phyloP scores from a whole-genome alignment of 768 basidiomycete species.

The Gloeophyllum trabeum region DNA sequence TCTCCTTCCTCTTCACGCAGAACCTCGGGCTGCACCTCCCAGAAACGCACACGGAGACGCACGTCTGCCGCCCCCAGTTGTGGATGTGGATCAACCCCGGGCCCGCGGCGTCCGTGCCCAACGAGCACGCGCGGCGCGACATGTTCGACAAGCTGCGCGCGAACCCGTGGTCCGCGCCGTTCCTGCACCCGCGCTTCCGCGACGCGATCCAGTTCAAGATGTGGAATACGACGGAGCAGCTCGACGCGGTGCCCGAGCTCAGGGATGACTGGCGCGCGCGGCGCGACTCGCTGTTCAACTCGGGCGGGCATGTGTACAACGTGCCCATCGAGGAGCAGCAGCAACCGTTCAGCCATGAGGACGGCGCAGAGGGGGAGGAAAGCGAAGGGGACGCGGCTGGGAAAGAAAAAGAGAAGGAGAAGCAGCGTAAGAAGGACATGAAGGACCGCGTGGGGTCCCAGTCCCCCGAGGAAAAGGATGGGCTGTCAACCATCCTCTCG shows the following conservation, averaged over 20 bases:
- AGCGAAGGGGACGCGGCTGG: constrained; percentile 8
- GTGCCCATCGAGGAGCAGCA: constrained; percentile 30
- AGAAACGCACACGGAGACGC: constrained; percentile 29
- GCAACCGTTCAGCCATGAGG: constrained; percentile 17
- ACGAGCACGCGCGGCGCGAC: constrained; percentile 66
- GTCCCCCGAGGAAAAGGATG: constrained; percentile 79
- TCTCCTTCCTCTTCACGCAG: constrained; percentile 97
- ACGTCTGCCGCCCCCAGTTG: constrained; percentile 79
- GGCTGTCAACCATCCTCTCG: constrained; percentile 85
- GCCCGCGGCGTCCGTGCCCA: constrained; percentile 82
- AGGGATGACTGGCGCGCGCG: constrained; percentile 82
- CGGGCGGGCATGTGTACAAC: constrained; percentile 66
- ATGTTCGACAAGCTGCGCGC: constrained; percentile 75
- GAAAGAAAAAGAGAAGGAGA: constrained; percentile 8
- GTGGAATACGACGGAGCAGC: constrained; percentile 97
- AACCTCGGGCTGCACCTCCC: constrained; percentile 75
- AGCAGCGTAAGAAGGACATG: constrained; percentile 7
- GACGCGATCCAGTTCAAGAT: constrained; percentile 91
- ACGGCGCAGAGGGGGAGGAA: constrained; percentile 8
- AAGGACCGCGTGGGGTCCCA: constrained; percentile 79
- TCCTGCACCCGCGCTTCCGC: constrained; percentile 86
- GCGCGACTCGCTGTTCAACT: constrained; percentile 75
- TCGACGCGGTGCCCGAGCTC: constrained; percentile 85
- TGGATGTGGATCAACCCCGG: constrained; percentile 99
- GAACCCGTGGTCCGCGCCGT: constrained; percentile 93